These are phyloP conservation scores for Aspergillus sp. DNA, from an alignment of 2,329 filamentous ascomycete species.

Conservation along the genomic window DNA sequence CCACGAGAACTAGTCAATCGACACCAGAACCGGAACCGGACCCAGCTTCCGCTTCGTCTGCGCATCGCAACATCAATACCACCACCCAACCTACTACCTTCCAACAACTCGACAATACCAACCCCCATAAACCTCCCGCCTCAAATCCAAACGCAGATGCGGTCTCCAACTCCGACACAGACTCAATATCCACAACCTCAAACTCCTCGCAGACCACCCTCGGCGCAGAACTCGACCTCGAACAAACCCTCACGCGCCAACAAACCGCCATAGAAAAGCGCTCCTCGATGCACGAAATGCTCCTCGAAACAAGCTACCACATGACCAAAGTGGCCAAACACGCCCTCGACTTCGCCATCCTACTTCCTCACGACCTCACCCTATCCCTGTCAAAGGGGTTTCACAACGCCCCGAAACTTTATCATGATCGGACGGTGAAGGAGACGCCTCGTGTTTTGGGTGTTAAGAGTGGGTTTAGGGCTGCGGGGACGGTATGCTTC, in stretches of 20 bases:
- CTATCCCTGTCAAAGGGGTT: slow-evolving; percentile 81
- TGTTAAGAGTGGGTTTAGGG: slow-evolving; percentile 70
- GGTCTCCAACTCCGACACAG: background rate
- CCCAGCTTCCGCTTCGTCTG: background rate
- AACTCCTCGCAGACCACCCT: background rate
- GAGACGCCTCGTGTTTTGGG: slow-evolving; percentile 78
- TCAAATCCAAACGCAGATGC: background rate
- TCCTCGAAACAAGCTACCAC: slow-evolving; percentile 60
- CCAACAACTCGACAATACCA: background rate
- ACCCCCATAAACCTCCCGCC: background rate
- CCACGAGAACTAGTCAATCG: too few relatives aligned
- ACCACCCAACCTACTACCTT: background rate
- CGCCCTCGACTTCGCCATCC: slow-evolving; percentile 73
- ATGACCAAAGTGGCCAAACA: slow-evolving; percentile 67
- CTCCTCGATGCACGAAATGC: slow-evolving; percentile 2
- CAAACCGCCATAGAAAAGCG: slow-evolving; percentile 1
- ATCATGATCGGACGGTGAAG: slow-evolving; percentile 79
- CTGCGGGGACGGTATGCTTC: slow-evolving; percentile 64
- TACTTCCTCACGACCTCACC: slow-evolving; percentile 81
- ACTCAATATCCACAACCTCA: background rate
- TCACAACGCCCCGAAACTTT: slow-evolving; percentile 80
- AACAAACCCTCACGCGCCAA: slow-evolving; percentile 10
- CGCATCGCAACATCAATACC: too few relatives aligned
- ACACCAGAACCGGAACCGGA: background rate
- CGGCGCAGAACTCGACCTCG: slow-evolving; percentile 7